These are phyloP conservation scores for Filosporella fistucella DNA, from an alignment of 495 filamentous ascomycete genomes.

Conservation along the genomic window DNA sequence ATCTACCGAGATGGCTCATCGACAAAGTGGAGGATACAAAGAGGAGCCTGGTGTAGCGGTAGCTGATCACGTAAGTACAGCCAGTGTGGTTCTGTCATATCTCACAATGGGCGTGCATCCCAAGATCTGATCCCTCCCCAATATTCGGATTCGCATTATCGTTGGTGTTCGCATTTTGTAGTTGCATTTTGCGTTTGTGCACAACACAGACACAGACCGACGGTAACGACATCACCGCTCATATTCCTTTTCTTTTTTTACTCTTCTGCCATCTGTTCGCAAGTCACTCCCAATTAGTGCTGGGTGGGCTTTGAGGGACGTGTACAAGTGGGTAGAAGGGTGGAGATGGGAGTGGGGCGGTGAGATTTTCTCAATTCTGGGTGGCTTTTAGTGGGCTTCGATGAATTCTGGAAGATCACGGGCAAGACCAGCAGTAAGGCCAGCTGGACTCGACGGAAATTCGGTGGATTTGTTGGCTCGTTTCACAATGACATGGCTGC, in stretches of 20 bases:
- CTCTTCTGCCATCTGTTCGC: slow-evolving; percentile 7
- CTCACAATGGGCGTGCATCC: too few relatives aligned
- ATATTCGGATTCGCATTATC: too few relatives aligned
- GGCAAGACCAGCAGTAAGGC: slow-evolving; percentile 1
- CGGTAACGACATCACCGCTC: too few relatives aligned
- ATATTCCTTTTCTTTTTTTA: too few relatives aligned
- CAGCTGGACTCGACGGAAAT: slow-evolving; percentile 13
- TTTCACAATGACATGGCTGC: slow-evolving; percentile 20
- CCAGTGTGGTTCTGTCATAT: too few relatives aligned
- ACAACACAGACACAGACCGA: too few relatives aligned
- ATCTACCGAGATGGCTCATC: slow-evolving; percentile 22
- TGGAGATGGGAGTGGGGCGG: neutral
- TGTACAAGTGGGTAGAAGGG: neutral
- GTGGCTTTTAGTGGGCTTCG: slow-evolving; percentile 10
- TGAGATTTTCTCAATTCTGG: neutral
- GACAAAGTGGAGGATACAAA: slow-evolving; percentile 25
- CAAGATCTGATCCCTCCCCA: too few relatives aligned
- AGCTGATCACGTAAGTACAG: slow-evolving; percentile 23
- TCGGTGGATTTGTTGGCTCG: slow-evolving; percentile 16
- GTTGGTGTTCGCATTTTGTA: too few relatives aligned
- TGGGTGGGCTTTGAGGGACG: neutral
- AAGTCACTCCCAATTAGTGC: slow-evolving; percentile 12
- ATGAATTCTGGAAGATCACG: slow-evolving; percentile 24
- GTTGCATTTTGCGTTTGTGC: too few relatives aligned
- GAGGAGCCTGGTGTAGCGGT: slow-evolving; percentile 23